Evolutionary conservation across 371 early-diverging fungal species (phyloP).

Genomic region (Mortierella sp.): DNA sequence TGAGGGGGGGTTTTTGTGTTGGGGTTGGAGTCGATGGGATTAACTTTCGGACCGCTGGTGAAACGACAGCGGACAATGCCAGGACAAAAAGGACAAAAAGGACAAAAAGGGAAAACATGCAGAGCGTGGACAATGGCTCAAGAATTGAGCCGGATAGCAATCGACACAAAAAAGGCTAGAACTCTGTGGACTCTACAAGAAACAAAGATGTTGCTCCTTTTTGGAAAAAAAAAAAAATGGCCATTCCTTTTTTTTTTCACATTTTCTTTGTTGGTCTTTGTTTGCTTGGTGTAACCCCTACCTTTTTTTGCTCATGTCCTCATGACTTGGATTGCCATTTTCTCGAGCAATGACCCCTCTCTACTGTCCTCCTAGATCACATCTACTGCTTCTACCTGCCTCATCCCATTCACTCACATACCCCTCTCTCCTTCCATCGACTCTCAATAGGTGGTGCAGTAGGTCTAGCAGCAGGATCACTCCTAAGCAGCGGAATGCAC

Average conservation of each 20-base stretch:
- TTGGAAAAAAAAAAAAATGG: neutral
- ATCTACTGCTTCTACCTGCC: neutral
- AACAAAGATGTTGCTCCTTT: neutral
- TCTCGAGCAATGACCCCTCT: neutral
- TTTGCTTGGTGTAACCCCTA: neutral
- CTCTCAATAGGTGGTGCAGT: constrained; percentile 35
- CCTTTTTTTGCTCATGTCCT: neutral
- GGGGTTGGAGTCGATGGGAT: neutral
- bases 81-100: neutral
- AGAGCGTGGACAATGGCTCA: neutral
- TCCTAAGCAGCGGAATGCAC: constrained; percentile 19
- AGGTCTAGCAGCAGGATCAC: constrained; percentile 28
- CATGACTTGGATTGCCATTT: neutral
- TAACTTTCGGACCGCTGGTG: neutral
- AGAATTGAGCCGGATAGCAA: neutral
- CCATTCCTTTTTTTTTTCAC: neutral
- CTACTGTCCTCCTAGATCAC: neutral
- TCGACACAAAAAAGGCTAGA: neutral
- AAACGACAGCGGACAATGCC: neutral
- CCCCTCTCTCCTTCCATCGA: neutral
- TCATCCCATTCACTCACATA: neutral
- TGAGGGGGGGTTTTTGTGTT: neutral
- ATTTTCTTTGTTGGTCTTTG: no score
- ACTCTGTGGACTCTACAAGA: neutral
- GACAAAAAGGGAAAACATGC: neutral